Conservation (phyloP, 768 basidiomycete genomes). For the Auricularia sp. region DNA sequence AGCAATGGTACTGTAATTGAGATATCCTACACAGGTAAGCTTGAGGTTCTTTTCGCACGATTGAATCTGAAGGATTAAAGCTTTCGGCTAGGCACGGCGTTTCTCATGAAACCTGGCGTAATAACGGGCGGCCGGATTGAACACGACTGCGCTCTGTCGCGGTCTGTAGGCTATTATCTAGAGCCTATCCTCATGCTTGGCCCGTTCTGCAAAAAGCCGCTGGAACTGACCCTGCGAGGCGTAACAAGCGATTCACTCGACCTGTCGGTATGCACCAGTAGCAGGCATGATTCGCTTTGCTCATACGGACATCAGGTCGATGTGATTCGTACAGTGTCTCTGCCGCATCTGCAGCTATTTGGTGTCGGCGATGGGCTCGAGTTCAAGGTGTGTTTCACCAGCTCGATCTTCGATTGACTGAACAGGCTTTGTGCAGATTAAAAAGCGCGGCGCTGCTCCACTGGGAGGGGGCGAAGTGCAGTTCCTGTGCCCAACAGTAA, state of each 20-base stretch:
- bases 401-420: neutral
- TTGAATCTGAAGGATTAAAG: neutral
- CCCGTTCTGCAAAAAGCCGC: conserved; percentile 81
- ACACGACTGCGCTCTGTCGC: conserved; percentile 83
- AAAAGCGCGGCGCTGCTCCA: conserved; percentile 86
- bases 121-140: conserved; percentile 70
- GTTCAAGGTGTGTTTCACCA: conserved; percentile 37
- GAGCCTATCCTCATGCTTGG: conserved; percentile 86
- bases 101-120: conserved; percentile 87
- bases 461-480: conserved; percentile 88
- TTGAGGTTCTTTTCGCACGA: neutral
- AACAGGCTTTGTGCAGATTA: conserved; percentile 29
- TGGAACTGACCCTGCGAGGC: conserved; percentile 73
- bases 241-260: conserved; percentile 90
- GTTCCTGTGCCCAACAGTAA: conserved; percentile 86
- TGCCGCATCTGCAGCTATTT: too few species aligned
- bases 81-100: conserved; percentile 59
- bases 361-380: too few species aligned
- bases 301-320: conserved; percentile 56
- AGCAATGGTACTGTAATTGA: conserved; percentile 85
- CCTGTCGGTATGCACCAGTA: conserved; percentile 58
- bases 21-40: conserved; percentile 86
- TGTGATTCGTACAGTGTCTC: conserved; percentile 17
- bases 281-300: conserved; percentile 24
- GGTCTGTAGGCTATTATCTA: conserved; percentile 89